These are phyloP conservation scores for Gloeopeniophorella convolvens DNA, from an alignment of 768 basidiomycete species.

Conservation along the genomic window DNA sequence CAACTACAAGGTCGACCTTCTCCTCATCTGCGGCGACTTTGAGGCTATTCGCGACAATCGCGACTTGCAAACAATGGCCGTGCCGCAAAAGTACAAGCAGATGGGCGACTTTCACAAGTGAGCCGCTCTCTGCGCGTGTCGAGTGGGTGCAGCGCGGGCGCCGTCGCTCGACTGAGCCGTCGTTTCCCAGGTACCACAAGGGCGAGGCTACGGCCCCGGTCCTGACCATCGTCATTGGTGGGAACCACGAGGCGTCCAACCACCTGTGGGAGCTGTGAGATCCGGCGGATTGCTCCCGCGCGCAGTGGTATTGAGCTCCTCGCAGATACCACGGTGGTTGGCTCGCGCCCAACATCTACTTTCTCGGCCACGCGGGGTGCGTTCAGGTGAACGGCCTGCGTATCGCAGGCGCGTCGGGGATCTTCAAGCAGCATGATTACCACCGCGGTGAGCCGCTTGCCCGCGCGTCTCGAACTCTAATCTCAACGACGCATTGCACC, in stretches of 20 bases:
- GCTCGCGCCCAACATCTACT: slow-evolving; percentile 96
- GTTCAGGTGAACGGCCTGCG: slow-evolving; percentile 82
- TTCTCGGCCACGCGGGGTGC: slow-evolving; percentile 86
- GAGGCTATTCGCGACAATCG: slow-evolving; percentile 81
- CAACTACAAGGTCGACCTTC: slow-evolving; percentile 67
- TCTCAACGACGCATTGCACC: no score
- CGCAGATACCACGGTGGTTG: slow-evolving; percentile 91
- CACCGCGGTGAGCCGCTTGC: slow-evolving; percentile 55
- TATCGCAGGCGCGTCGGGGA: slow-evolving; percentile 89
- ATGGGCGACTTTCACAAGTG: slow-evolving; percentile 83
- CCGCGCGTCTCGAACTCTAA: no score
- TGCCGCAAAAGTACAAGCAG: slow-evolving; percentile 80
- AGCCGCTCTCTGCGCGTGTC: slow-evolving; percentile 15
- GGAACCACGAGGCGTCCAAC: slow-evolving; percentile 96
- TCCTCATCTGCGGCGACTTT: slow-evolving; percentile 96
- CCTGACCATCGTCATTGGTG: slow-evolving; percentile 90
- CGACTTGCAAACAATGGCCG: slow-evolving; percentile 88
- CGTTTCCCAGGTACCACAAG: slow-evolving; percentile 67
- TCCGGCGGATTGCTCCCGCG: background rate
- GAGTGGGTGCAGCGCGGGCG: background rate
- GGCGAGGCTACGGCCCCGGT: slow-evolving; percentile 78
- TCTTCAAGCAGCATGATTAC: slow-evolving; percentile 78
- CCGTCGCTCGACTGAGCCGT: background rate
- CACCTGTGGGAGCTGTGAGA: slow-evolving; percentile 94
- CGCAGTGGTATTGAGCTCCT: slow-evolving; percentile 2